These are phyloP conservation scores for Lactifluus subvellereus DNA, from an alignment of 768 basidiomycete species.

Conservation along the genomic window DNA sequence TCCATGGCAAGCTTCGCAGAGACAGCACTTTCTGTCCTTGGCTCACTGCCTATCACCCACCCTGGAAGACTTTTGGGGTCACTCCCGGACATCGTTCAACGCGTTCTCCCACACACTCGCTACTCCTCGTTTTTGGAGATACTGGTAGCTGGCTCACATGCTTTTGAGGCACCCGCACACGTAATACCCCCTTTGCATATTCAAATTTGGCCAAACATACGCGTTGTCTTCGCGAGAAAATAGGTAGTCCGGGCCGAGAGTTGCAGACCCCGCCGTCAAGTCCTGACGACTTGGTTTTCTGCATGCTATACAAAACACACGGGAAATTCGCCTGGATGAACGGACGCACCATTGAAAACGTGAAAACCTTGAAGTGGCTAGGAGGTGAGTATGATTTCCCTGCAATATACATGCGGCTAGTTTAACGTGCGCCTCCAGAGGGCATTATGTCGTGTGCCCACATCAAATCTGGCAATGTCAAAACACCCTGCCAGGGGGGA, in stretches of 20 bases:
- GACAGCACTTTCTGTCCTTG: constrained; percentile 9
- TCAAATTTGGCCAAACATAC: not conserved
- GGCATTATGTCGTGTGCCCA: constrained; percentile 20
- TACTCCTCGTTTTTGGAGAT: constrained; percentile 18
- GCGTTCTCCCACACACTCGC: constrained; percentile 14
- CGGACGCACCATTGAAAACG: constrained; percentile 12
- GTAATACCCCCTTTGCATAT: not conserved
- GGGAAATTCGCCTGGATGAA: constrained; percentile 21
- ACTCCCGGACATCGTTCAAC: constrained; percentile 16
- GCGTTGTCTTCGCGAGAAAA: not conserved
- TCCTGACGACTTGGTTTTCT: constrained; percentile 14
- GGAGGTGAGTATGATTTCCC: constrained; percentile 5
- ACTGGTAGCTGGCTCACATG: not conserved
- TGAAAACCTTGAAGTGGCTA: constrained; percentile 14
- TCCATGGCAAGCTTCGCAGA: constrained; percentile 8
- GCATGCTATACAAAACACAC: constrained; percentile 17
- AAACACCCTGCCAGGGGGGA: not conserved
- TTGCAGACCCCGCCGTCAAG: not conserved
- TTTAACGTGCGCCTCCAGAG: constrained; percentile 5
- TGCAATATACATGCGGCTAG: not conserved
- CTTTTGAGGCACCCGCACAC: not conserved
- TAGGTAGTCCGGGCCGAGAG: not conserved
- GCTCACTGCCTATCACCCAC: not conserved
- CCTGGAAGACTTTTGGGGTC: constrained; percentile 1
- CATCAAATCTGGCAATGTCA: constrained; percentile 16